Base-by-base conservation (phyloP, 2,329 filamentous ascomycete genomes). In the Annulohypoxylon truncatum region DNA sequence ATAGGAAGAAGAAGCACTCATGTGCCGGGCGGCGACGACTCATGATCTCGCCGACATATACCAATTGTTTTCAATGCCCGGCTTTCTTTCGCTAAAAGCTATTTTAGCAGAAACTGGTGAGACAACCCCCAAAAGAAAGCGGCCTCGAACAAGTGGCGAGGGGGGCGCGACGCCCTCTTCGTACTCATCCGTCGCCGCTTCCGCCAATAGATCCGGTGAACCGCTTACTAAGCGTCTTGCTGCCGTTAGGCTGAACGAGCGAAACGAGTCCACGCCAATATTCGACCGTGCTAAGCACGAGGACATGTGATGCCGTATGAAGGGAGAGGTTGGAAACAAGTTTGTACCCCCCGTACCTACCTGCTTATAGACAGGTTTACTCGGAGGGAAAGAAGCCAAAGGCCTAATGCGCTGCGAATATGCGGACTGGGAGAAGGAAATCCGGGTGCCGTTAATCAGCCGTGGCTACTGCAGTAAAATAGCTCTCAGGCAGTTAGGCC, bases 101-200 rank as follows among this genome's bases (percentile, higher is more conserved):
- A 97, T 99, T 79, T 88, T 98, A 82, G 89, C 96, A 89, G 92
- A 94, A 89, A 94, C 93, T 87, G 93, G 94, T 97, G 94, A 97
- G 92, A 91, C 91, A 89, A 89, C 91, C 88, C 90, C 90, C 81
- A 76, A 70, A 65, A 62, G 38, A 53, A 96, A 96, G 86, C 92
- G 88, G 77, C 80, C 77, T 77, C 82, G 79, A 72, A 74, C 77
- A 75, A 78, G 77, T 77, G 80, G 72, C 72, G 74, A 76, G 69
- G 74, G 72, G 71, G 73, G 65, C 42, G 70, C 57, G 62, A 33
- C 29, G 48, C 38, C 22, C 20, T 69, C 67, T 13, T 56, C 64
- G 33, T 50, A 66, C 60, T 57, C 64, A 46, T 51, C 67, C 24
- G 55, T 67, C 40, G 38, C 59, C 22, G 40, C 75, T 15, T n/a